phyloP scores from a whole-genome alignment of 108 stramenopile species.

The Cyclotella cryptica region DNA sequence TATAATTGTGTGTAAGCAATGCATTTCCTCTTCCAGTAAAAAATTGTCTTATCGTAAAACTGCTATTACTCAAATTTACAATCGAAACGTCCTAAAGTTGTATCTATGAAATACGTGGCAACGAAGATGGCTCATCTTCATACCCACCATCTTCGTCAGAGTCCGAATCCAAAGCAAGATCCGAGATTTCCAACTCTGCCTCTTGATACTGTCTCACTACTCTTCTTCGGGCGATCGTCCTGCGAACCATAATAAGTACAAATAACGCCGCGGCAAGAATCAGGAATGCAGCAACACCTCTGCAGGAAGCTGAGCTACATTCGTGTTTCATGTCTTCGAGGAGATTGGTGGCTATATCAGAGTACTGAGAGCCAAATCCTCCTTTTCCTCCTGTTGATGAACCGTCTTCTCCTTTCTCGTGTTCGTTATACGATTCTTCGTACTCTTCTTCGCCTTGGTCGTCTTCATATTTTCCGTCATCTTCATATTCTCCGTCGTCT shows the following conservation, averaged over 20 bases:
- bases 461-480: not conserved
- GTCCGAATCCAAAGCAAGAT: slow-evolving; percentile 50
- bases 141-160: slow-evolving; percentile 39
- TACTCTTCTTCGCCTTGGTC: slow-evolving; percentile 2
- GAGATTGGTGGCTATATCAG: slow-evolving; percentile 29
- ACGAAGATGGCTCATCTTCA: slow-evolving; percentile 29
- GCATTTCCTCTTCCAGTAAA: not conserved
- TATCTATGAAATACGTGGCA: slow-evolving; percentile 28
- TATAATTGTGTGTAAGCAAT: too few relatives aligned
- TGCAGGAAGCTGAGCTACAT: slow-evolving; percentile 40
- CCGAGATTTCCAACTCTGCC: slow-evolving; percentile 51
- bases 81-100: too few relatives aligned
- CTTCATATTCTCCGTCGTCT: not conserved
- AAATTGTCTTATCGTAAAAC: not conserved
- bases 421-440: slow-evolving; percentile 14
- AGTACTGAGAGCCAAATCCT: slow-evolving; percentile 7
- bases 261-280: slow-evolving; percentile 32
- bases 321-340: slow-evolving; percentile 56
- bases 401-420: slow-evolving; percentile 26
- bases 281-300: slow-evolving; percentile 43
- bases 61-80: too few relatives aligned
- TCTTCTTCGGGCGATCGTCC: slow-evolving; percentile 36
- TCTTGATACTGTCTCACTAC: slow-evolving; percentile 52
- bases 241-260: slow-evolving; percentile 42
- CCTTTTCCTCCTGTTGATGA: not conserved